phyloP scores from a whole-genome alignment of 192 early-diverging fungal species.

The Backusella mclennaniae region DNA sequence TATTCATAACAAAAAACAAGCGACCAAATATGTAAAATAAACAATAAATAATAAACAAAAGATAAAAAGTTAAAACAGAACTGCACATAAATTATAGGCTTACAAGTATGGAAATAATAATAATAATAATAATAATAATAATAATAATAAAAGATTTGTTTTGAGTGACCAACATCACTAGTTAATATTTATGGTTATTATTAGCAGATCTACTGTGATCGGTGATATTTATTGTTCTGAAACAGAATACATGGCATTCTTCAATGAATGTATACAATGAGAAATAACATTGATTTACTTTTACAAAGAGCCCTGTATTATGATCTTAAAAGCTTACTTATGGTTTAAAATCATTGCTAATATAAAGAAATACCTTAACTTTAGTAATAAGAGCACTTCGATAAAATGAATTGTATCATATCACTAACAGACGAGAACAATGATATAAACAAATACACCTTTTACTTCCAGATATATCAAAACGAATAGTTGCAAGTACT shows the following conservation, averaged over 20 bases:
- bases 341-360: neutral
- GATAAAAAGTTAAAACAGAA: neutral
- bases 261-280: neutral
- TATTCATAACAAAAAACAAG: neutral
- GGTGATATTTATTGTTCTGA: neutral
- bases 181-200: neutral
- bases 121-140: neutral
- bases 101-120: neutral
- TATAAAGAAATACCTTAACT: no score
- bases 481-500: no score
- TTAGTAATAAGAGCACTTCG: no score
- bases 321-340: neutral
- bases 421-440: no score
- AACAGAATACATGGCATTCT: neutral
- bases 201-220: neutral
- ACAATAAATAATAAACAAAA: conserved; percentile 1
- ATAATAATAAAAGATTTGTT: neutral
- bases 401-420: no score
- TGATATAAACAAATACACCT: no score
- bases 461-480: no score
- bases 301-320: neutral
- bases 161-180: neutral
- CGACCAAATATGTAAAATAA: conserved; percentile 2
- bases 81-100: neutral
- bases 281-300: neutral